Conservation (phyloP, 176 grass and related monocot species). For the Lolium perenne region DNA sequence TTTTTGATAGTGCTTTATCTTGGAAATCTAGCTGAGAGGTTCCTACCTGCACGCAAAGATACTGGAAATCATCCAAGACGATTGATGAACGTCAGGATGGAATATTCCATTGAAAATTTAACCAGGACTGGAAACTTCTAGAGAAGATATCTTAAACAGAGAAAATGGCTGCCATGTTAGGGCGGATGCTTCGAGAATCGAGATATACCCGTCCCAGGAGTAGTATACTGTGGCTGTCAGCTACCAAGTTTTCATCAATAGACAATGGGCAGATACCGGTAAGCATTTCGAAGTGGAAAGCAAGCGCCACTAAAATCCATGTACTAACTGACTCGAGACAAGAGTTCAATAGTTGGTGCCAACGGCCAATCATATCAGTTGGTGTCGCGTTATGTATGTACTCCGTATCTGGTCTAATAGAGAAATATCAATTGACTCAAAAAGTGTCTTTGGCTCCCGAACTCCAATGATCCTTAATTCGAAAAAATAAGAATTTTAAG, state of each 20-base stretch:
- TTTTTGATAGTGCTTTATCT: too few species aligned
- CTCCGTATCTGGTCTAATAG: too few species aligned
- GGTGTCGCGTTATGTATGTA: too few species aligned
- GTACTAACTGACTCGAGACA: neutral
- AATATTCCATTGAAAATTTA: neutral
- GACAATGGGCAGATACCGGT: neutral
- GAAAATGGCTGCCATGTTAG: neutral
- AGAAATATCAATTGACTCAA: too few species aligned
- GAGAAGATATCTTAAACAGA: neutral
- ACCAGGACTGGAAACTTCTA: conserved; percentile 13
- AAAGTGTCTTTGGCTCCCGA: too few species aligned
- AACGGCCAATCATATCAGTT: too few species aligned
- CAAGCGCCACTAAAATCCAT: neutral
- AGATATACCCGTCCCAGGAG: neutral
- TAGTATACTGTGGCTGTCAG: neutral
- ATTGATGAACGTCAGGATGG: neutral
- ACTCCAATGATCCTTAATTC: too few species aligned
- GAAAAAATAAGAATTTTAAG: too few species aligned
- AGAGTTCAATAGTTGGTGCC: too few species aligned
- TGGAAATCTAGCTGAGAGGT: too few species aligned
- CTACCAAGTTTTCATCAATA: neutral
- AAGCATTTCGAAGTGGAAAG: neutral
- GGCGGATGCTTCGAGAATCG: neutral
- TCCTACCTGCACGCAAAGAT: neutral
- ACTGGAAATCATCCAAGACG: neutral